phyloP scores from a whole-genome alignment of 345 rosid species.

The Brassica napus region Da-Ae NC_063446.1:24944001-24944500 shows the following conservation, averaged over 20 bases:
- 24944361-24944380: constrained; percentile 88
- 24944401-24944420: constrained; percentile 99
- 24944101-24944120: constrained; percentile 98
- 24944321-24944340: constrained; percentile 98
- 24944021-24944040: constrained; percentile 97
- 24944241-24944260: constrained; percentile 98
- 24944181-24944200: constrained; percentile 96
- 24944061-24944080: constrained; percentile 97
- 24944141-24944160: constrained; percentile 87
- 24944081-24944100: constrained; percentile 95
- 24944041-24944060: constrained; percentile 98
- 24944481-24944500: not conserved
- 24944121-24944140: constrained; percentile 92
- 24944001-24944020: constrained; percentile 97
- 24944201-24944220: constrained; percentile 93
- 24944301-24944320: constrained; percentile 90
- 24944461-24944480: constrained; percentile 84
- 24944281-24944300: constrained; percentile 93
- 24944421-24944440: constrained; percentile 93
- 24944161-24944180: constrained; percentile 98
- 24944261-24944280: constrained; percentile 99
- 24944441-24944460: constrained; percentile 97
- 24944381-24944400: constrained; percentile 87
- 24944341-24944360: constrained; percentile 98
- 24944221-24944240: constrained; percentile 95